Base-by-base conservation (phyloP, 2,329 filamentous ascomycete genomes). In the Talaromyces sp. region DNA sequence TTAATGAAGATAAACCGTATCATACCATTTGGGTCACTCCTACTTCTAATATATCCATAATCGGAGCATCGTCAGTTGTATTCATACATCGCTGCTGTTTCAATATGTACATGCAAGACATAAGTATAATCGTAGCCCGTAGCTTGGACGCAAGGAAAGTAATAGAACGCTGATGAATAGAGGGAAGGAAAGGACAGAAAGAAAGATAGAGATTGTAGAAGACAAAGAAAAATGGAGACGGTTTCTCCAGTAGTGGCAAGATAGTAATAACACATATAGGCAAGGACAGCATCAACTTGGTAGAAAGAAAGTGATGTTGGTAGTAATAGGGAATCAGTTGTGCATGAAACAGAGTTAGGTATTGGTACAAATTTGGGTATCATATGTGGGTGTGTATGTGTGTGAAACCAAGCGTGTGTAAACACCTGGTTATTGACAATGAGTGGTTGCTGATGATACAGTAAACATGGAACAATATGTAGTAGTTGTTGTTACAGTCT, bases 321-420 rank as follows among this genome's bases (percentile, higher is more conserved):
- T 56, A 39, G 52, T 13, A 37, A 56, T 56, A 39, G 33, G 31
- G 50, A 10, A 37, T 19, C 11, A 16, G 22, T 52, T 56, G n/a
- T 14, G 52, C 9, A 56, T 56, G 31, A 37, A 56, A 56, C 10
- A 22, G 52, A 56, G 47, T 56, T 9, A 14, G 5, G 33, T 64
- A 43, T 33, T 64, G 54, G 43, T 63, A 63, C 50, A 63, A 14
- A n/a, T n/a, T 14, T 22, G 60, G 37, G 35, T 60, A 45, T 33
- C 31, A 33, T 45, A 41, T 52, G 24, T n/a, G n/a, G 39, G 52
- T 37, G 33, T n/a, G 22, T 45, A 41, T 52, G 24, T n/a, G n/a
- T 56, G 52, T 37, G 33, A 37, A 37, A n/a, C 33, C 52, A 22
- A 56, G 24, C 16, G 8, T 22, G 33, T 35, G 13, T 37, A 37